Evolutionary conservation across 257 asterid species (phyloP), one percentile per base, ranked within the genome.

Genomic region (Nicotiana noctiflora): DNA sequence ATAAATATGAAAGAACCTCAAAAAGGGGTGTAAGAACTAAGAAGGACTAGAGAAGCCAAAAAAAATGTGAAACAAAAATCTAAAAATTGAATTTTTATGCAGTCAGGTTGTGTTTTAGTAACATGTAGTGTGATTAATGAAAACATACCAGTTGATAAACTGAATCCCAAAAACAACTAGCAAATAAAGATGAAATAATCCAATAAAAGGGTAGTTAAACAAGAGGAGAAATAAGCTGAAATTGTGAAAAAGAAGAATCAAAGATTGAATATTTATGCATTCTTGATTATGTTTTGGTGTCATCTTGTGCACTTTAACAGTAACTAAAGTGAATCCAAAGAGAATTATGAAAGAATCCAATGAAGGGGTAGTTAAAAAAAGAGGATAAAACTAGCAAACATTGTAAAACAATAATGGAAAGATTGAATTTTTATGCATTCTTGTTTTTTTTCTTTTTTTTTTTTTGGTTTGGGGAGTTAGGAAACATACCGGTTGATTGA

Each of bases 401-500:
- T 21, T 40, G n/a, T n/a, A 21, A 25, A 55, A 65, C 51, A 25
- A 40, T 18, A 23, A 10, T 2, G 23, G 12, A 40, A n/a, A 64
- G 11, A 34, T 8, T 7, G 29, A 78, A 0, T 21, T 8, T 65
- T 78, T 23, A 77, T 10, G 56, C 53, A 31, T 32, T 34, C 7
- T 53, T 67, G 40, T 19, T 18, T 12, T 6, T 19, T 12, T 14
- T 13, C 31, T 49, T 25, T 2, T 21, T 18, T 15, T 17, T 17
- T 5, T 4, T 17, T 3, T 23, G 8, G 27, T 18, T 7, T 25
- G 27, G 27, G 21, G 63, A 37, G 52, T 14, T 27, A 53, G 14
- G 25, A 74, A 75, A 32, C 82, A 40, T 84, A 90, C 96, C 91
- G 31, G 81, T 77, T 82, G 90, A 78, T 60, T 84, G 85, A 8